Base-by-base conservation (phyloP, 805 yeast genomes). In the Starmera amethionina region DNA sequence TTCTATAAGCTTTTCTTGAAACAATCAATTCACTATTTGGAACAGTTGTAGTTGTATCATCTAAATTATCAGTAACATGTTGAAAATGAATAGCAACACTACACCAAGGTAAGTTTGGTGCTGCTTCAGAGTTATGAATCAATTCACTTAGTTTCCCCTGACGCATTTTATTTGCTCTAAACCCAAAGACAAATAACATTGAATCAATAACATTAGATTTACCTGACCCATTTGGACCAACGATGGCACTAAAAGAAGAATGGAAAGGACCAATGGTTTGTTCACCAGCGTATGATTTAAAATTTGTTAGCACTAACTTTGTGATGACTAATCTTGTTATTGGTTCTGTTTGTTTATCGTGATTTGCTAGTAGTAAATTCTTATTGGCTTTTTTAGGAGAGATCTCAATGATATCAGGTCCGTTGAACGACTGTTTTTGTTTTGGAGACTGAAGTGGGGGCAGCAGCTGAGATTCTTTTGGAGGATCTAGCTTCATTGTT, bases 161-260 rank as follows among this genome's bases (percentile, higher is more conserved):
- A 55, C 99, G 79, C 96, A 93, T 88, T 58, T 94, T 93, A 56
- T 79, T 77, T 0, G 98, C 97, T 43, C 97, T 70, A 63, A 93
- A 93, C 0, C 99, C 99, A 65, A 93, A 93, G 2, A 94, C 98
- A 60, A 93, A 93, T 30, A 94, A 72, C 70, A 93, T 78, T 5
- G 97, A 87, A 59, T 94, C 98, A 59, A 93, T 93, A 47, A 93
- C 97, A 55, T 94, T 93, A 13, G 97, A 89, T 62, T 93, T 93
- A 3, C 99, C 99, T 11, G 96, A 83, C 8, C 99, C 99, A 59
- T 93, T 93, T 5, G 98, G 98, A 0, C 99, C 99, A 12, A 93
- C 97, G 10, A 93, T 95, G 0, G 99, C 97, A 10, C 96, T 85
- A 55, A 93, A 94, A 5, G 94, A 86, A 31, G 89, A 64, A 52